A percentile compares a stretch with the other conserved stretches of the same genome.
Evolutionary conservation across 345 rosid genomes (phyloP).

Genomic region (Gossypium anomalum): DNA sequence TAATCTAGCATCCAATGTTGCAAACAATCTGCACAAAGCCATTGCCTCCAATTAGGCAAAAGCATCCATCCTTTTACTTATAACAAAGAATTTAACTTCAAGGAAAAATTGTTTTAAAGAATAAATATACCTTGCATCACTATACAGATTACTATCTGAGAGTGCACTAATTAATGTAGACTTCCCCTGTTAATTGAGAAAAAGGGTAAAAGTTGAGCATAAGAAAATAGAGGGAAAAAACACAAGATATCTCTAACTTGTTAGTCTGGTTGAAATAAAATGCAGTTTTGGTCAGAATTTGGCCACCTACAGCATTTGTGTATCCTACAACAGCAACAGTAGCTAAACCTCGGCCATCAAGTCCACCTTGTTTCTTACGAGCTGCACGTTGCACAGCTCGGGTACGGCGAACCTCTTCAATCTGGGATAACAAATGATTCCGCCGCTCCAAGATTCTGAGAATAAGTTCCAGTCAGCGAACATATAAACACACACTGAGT

Average conservation of each 20-base stretch:
- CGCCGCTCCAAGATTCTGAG: constrained; percentile 72
- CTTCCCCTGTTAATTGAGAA: constrained; percentile 58
- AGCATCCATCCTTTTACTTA: background rate
- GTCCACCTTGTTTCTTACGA: constrained; percentile 59
- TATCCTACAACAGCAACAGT: constrained; percentile 94
- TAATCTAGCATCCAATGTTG: constrained; percentile 64
- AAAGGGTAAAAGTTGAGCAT: constrained; percentile 7
- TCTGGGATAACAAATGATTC: constrained; percentile 55
- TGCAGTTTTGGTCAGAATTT: constrained; percentile 13
- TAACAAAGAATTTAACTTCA: constrained; percentile 3
- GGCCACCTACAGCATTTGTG: constrained; percentile 86
- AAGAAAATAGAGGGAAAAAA: background rate
- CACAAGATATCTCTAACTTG: background rate
- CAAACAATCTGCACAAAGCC: constrained; percentile 48
- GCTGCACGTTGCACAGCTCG: constrained; percentile 82
- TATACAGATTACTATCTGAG: constrained; percentile 64
- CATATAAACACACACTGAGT: background rate
- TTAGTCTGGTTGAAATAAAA: constrained; percentile 3
- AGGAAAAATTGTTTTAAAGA: constrained; percentile 12
- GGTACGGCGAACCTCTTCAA: constrained; percentile 80
- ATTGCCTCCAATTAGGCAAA: constrained; percentile 14
- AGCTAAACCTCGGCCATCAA: constrained; percentile 43
- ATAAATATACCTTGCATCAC: constrained; percentile 66
- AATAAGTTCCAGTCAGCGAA: constrained; percentile 4
- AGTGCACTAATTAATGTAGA: constrained; percentile 76